Evolutionary conservation across 2,329 filamentous ascomycete species (phyloP), one percentile per base, ranked within the genome.

Genomic region (Pyricularia pennisetigena): DNA sequence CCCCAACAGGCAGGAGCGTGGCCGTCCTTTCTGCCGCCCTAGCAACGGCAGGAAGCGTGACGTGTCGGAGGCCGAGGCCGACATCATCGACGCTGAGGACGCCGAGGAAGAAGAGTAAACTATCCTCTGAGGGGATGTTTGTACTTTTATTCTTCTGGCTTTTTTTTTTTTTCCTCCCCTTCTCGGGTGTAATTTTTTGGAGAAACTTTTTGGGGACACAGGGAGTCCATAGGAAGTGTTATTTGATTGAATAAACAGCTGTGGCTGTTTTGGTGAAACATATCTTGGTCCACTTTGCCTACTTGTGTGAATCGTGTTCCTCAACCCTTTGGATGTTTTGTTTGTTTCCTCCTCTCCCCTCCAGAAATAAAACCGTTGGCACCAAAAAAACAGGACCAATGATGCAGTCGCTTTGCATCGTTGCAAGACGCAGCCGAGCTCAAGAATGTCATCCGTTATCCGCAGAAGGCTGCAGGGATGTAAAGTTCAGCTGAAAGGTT

Each of bases 1-100:
- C 69, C 30, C 73, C n/a, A 72, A 71, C 41, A 70, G 68, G 41
- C 67, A 74, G 35, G 75, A 76, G 72, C 73, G 74, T 24, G 74
- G 74, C 68, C 72, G 71, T 49, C 70, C 73, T 12, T 41, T 64
- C 30, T 68, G 67, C 61, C 28, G 61, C 10, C 66, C 61, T 0
- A 10, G 10, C 10, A 8, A 20, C 26, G 35, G 35, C 23, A 54
- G 12, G 12, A 26, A 26, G 59, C 23, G 23, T 3, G 20, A 16
- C 59, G 28, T n/a, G 41, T 49, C 41, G 41, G 41, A 3, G 4
- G 41, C 41, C 1, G n/a, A n/a, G n/a, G n/a, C n/a, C n/a, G n/a
- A n/a, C n/a, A n/a, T n/a, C n/a, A n/a, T n/a, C n/a, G n/a, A n/a
- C n/a, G 41, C 41, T 49, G 41, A 9, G 4, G 41, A 7, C 5